Evolutionary conservation across 345 rosid species (phyloP).

Genomic region (Geranium brycei): DNA sequence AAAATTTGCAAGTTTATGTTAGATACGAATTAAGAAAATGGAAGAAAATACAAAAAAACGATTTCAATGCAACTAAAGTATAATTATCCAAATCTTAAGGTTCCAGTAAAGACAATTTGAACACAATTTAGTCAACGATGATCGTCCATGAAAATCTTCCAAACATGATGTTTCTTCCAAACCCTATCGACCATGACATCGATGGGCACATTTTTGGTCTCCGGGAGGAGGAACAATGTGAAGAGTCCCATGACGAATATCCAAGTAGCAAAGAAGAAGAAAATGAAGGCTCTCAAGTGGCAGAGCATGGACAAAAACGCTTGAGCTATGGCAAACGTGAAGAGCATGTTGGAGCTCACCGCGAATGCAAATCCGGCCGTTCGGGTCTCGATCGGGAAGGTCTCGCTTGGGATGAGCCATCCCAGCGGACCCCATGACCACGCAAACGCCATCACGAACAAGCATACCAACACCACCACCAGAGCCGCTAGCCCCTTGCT

Average conservation of each 20-base stretch:
- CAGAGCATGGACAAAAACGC: background rate
- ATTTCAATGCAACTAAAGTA: too few species aligned
- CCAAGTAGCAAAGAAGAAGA: constrained; percentile 2
- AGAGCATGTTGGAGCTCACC: too few species aligned
- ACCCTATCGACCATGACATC: background rate
- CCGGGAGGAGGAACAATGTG: background rate
- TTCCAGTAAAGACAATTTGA: too few species aligned
- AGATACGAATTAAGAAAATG: too few species aligned
- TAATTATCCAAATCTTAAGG: too few species aligned
- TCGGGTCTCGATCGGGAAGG: too few species aligned
- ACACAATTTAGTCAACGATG: too few species aligned
- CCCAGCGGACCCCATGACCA: constrained; percentile 1
- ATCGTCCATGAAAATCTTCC: background rate
- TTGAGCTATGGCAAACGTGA: too few species aligned
- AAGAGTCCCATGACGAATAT: background rate
- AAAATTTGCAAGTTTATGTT: too few species aligned
- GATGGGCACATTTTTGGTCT: background rate
- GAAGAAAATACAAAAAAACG: too few species aligned
- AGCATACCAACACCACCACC: background rate
- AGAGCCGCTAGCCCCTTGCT: too few species aligned
- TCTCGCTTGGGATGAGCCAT: background rate
- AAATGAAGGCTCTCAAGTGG: background rate
- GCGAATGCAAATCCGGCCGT: too few species aligned
- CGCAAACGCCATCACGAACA: background rate
- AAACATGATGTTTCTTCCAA: background rate